These are phyloP conservation scores for Aaosphaeria pasadenensis DNA, from an alignment of 2,329 filamentous ascomycete species.

Conservation along the genomic window DNA sequence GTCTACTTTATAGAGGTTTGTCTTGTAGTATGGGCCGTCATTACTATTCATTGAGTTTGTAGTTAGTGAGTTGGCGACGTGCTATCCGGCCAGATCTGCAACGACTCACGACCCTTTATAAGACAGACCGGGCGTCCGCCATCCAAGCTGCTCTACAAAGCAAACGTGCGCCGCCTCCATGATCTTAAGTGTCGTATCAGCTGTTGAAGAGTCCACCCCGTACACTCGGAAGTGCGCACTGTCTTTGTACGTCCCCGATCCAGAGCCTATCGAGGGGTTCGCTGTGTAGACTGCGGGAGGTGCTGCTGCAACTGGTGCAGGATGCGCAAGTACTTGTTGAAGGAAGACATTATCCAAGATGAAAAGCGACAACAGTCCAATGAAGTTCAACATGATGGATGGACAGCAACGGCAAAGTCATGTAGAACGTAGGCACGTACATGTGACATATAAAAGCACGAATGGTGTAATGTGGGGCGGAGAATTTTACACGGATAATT, in stretches of 20 bases:
- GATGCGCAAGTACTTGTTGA: no score
- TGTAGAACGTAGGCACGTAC: no score
- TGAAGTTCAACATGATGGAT: no score
- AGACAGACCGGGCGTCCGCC: slow-evolving; percentile 18
- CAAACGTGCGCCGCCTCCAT: slow-evolving; percentile 45
- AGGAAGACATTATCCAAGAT: no score
- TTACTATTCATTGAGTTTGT: neutral
- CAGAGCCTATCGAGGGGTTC: slow-evolving; percentile 13
- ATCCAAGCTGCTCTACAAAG: slow-evolving; percentile 14
- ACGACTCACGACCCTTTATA: slow-evolving; percentile 11
- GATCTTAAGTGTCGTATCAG: slow-evolving; percentile 37
- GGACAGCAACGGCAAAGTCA: no score
- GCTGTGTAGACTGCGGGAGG: slow-evolving; percentile 10
- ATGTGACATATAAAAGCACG: no score
- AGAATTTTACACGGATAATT: no score
- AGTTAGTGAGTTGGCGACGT: neutral
- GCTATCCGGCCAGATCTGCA: slow-evolving; percentile 1
- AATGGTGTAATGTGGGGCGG: no score
- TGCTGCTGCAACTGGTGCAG: neutral
- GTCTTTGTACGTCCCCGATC: slow-evolving; percentile 9
- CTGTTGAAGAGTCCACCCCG: slow-evolving; percentile 21
- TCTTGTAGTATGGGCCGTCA: slow-evolving; percentile 44
- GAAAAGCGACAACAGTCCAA: no score
- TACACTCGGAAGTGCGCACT: slow-evolving; percentile 42
- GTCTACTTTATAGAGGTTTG: slow-evolving; percentile 46